These are phyloP conservation scores for Talaromyces ruber DNA, from an alignment of 495 filamentous ascomycete species.

Conservation along the genomic window DNA sequence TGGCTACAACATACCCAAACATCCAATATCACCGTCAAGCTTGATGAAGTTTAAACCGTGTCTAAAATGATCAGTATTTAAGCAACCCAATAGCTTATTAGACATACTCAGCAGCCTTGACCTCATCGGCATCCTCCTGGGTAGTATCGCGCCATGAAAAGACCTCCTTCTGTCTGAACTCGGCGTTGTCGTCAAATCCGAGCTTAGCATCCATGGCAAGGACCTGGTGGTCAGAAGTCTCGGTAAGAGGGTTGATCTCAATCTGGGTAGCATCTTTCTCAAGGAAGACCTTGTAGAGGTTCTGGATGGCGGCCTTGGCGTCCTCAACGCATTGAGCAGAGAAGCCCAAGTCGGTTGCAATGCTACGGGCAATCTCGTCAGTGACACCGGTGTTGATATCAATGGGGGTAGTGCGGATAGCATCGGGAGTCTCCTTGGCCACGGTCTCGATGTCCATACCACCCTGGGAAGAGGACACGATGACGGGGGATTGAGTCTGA, in stretches of 20 bases:
- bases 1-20: constrained; percentile 46
- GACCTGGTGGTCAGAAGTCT: constrained; percentile 95
- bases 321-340: constrained; percentile 93
- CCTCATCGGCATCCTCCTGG: constrained; percentile 96
- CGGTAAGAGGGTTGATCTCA: constrained; percentile 96
- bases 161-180: constrained; percentile 93
- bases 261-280: constrained; percentile 98
- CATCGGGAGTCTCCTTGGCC: constrained; percentile 93
- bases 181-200: constrained; percentile 95
- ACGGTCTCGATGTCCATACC: constrained; percentile 99
- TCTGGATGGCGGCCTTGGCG: constrained; percentile 91
- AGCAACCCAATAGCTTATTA: not conserved
- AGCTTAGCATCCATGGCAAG: constrained; percentile 99
- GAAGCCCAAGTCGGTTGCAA: constrained; percentile 90
- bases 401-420: constrained; percentile 86
- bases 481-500: constrained; percentile 80
- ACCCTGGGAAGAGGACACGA: constrained; percentile 94
- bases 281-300: constrained; percentile 96
- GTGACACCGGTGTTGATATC: constrained; percentile 94
- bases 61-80: constrained; percentile 21
- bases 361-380: constrained; percentile 83
- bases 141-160: constrained; percentile 88
- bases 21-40: constrained; percentile 97
- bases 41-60: constrained; percentile 98
- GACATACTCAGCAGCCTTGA: constrained; percentile 78